phyloP scores from a whole-genome alignment of 2,329 filamentous ascomycete genomes.

The Helotiales sp. region DNA sequence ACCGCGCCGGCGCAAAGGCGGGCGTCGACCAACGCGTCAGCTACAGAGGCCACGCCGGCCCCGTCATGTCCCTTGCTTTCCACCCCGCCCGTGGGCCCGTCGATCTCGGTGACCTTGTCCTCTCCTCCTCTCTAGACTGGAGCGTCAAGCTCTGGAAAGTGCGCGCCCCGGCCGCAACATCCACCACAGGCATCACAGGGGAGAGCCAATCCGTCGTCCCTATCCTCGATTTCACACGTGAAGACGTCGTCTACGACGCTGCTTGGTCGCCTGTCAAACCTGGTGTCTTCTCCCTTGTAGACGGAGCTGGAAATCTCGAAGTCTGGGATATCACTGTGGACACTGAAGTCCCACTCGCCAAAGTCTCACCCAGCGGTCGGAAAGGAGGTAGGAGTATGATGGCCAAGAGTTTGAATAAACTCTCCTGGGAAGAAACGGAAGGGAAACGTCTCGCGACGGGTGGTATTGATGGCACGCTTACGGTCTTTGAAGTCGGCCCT shows the following conservation, averaged over 20 bases:
- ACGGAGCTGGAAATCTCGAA: constrained; percentile 89
- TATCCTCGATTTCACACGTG: constrained; percentile 86
- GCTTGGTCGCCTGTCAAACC: constrained; percentile 95
- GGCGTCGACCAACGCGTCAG: constrained; percentile 88
- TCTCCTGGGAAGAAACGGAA: constrained; percentile 91
- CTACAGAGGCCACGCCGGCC: constrained; percentile 89
- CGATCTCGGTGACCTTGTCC: constrained; percentile 90
- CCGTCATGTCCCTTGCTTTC: constrained; percentile 95
- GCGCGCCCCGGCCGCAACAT: constrained; percentile 76
- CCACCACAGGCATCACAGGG: constrained; percentile 56
- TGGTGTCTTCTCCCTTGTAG: constrained; percentile 91
- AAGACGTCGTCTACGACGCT: constrained; percentile 96
- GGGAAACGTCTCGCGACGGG: constrained; percentile 87
- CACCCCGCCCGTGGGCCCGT: constrained; percentile 91
- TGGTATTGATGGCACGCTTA: constrained; percentile 88
- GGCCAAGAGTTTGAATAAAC: constrained; percentile 88
- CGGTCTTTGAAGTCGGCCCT: constrained; percentile 87
- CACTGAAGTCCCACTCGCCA: constrained; percentile 87
- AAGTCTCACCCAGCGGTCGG: constrained; percentile 72
- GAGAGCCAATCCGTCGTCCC: constrained; percentile 65
- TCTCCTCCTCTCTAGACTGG: constrained; percentile 95
- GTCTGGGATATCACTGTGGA: constrained; percentile 94
- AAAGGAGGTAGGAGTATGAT: constrained; percentile 71
- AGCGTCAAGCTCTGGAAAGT: constrained; percentile 97
- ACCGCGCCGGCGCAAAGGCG: constrained; percentile 94